Evolutionary conservation across 768 basidiomycete species (phyloP).

Genomic region (Tremella mesenterica): DNA sequence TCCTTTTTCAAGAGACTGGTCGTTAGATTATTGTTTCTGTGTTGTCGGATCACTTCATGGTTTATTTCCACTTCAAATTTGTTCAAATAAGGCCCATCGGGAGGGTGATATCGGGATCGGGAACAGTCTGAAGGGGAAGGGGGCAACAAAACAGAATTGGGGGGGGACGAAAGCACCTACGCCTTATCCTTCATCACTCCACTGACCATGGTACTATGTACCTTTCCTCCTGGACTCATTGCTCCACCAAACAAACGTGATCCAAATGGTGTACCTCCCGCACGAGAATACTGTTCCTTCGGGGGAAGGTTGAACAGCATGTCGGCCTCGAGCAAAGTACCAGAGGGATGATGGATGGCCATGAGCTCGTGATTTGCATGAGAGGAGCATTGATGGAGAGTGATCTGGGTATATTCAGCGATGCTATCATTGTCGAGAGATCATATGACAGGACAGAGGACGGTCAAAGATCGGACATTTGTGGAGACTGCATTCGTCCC

Average conservation of each 20-base stretch:
- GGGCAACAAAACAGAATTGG: not conserved
- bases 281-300: conserved; percentile 56
- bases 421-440: not conserved
- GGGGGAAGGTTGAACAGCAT: conserved; percentile 72
- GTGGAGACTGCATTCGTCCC: too few species aligned
- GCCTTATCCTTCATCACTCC: conserved; percentile 39
- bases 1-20: conserved; percentile 24
- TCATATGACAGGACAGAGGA: not conserved
- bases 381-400: conserved; percentile 53
- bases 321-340: conserved; percentile 70
- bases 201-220: conserved; percentile 36
- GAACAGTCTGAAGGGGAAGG: not conserved
- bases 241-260: conserved; percentile 19
- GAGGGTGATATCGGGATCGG: too few species aligned
- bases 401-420: conserved; percentile 15
- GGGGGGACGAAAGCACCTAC: conserved; percentile 27
- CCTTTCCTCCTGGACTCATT: conserved; percentile 31
- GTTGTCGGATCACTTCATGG: too few species aligned
- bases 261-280: conserved; percentile 21
- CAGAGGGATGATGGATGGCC: conserved; percentile 64
- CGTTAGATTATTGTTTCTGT: conserved; percentile 20
- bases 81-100: not conserved
- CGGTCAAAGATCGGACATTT: too few species aligned
- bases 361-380: conserved; percentile 68
- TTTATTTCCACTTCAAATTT: not conserved